Evolutionary conservation across 805 yeast genomes (phyloP).

Genomic region (Ogataea zsoltii): DNA sequence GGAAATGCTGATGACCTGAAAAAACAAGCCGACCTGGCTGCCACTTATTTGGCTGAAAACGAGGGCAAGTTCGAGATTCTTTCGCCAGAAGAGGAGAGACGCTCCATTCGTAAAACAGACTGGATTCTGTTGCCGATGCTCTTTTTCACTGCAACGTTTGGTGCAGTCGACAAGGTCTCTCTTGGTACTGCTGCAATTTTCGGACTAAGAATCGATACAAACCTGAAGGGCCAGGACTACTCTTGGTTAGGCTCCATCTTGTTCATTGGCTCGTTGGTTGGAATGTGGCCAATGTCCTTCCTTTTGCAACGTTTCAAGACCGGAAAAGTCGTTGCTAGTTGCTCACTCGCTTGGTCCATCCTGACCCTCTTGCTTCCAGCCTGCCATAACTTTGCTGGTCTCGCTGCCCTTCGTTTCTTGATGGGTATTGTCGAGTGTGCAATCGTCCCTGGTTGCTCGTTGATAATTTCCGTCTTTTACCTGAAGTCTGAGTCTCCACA

Average conservation of each 20-base stretch:
- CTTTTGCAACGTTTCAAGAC: slow-evolving; percentile 44
- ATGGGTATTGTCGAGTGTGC: slow-evolving; percentile 53
- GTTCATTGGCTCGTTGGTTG: slow-evolving; percentile 48
- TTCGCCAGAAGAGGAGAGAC: slow-evolving; percentile 17
- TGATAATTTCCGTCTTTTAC: slow-evolving; percentile 57
- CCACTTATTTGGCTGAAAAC: slow-evolving; percentile 7
- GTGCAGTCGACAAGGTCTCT: slow-evolving; percentile 25
- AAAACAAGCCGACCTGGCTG: slow-evolving; percentile 10
- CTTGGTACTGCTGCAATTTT: slow-evolving; percentile 35
- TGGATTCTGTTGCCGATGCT: slow-evolving; percentile 23
- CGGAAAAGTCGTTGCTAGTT: slow-evolving; percentile 36
- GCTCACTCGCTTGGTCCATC: slow-evolving; percentile 44
- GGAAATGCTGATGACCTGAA: not conserved
- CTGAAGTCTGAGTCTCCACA: slow-evolving; percentile 43
- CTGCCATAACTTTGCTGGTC: slow-evolving; percentile 43
- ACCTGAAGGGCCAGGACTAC: slow-evolving; percentile 45
- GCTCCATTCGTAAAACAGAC: slow-evolving; percentile 21
- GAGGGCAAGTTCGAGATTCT: slow-evolving; percentile 24
- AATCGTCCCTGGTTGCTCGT: slow-evolving; percentile 54
- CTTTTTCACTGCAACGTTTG: slow-evolving; percentile 21
- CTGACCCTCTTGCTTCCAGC: slow-evolving; percentile 45
- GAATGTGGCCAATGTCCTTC: slow-evolving; percentile 42
- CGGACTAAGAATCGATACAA: slow-evolving; percentile 48
- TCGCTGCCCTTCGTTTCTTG: slow-evolving; percentile 45
- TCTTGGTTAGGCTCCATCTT: slow-evolving; percentile 54